Conservation (phyloP, 2,329 filamentous ascomycete genomes). For the Verticillium alfalfae region DNA sequence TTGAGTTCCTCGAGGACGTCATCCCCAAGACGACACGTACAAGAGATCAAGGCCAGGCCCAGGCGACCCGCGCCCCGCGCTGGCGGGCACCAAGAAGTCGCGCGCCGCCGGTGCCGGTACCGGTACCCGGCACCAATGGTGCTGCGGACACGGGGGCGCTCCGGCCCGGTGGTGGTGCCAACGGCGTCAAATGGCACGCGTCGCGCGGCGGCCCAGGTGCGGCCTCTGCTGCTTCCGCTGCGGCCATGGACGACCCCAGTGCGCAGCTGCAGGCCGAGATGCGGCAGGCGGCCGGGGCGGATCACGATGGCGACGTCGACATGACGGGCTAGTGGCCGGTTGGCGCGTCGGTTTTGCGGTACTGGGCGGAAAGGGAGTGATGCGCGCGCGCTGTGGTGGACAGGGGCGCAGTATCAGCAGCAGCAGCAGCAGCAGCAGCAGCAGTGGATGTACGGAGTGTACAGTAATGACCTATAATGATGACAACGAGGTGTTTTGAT, state of each 20-base stretch:
- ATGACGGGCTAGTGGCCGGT: conserved; percentile 47
- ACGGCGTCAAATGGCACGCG: conserved; percentile 11
- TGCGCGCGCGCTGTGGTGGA: too few species aligned
- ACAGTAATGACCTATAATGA: not conserved
- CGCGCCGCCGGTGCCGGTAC: conserved; percentile 16
- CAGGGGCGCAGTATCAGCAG: not conserved
- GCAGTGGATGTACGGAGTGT: not conserved
- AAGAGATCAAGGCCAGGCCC: conserved; percentile 65
- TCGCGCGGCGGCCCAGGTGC: not conserved
- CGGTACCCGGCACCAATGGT: conserved; percentile 16
- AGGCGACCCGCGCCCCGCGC: conserved; percentile 36
- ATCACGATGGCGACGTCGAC: conserved; percentile 46
- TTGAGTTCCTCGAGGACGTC: conserved; percentile 90
- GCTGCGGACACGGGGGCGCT: not conserved
- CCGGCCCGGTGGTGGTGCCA: not conserved
- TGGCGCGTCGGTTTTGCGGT: not conserved
- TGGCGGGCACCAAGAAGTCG: conserved; percentile 15
- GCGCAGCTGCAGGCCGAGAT: conserved; percentile 52
- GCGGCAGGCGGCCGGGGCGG: conserved; percentile 33
- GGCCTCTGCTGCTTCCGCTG: not conserved
- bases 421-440: not conserved
- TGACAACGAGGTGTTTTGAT: not conserved
- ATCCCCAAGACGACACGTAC: conserved; percentile 83
- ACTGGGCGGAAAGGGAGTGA: not conserved
- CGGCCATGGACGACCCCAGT: conserved; percentile 35